Base-by-base conservation (phyloP, 306 rosid species). In the Lablab purpureus region DNA sequence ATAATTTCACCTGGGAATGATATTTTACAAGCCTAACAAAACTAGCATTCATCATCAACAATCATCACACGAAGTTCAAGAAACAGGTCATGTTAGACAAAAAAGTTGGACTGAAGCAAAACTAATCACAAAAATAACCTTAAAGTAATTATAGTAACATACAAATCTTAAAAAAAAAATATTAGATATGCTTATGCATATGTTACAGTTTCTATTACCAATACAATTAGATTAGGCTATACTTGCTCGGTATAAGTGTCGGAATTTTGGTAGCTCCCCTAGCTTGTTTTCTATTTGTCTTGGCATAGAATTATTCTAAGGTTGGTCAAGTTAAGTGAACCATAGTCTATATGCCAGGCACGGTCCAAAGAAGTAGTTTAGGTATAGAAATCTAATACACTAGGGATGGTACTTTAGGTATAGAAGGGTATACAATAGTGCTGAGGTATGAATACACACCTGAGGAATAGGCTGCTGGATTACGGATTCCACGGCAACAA, bases 401-500 rank as follows among this genome's bases (percentile, higher is more conserved):
- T 23, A 67, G 22, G 17, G 13, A 54, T 74, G 15, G 47, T 73
- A 59, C 15, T 22, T 40, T 22, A 49, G 37, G 37, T 32, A 54
- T 28, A 69, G 71, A 74, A 18, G 0, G 10, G 59, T 63, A 3
- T 21, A 73, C 4, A 4, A 18, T 52, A 34, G 6, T 15, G 2
- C 19, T 4, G 41, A 36, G 37, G 37, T 25, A 27, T 12, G 41
- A 52, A 52, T 27, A 72, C 17, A 58, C 49, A 93, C 98, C 98
- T 86, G 85, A 10, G 98, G 94, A 80, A 93, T 81, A 7, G 98
- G 97, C 85, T 89, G 80, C 58, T 93, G 92, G 71, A 91, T 86
- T 46, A 93, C 98, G 37, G 98, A 93, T 74, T 93, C 98, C 9
- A 93, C 98, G 0, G 98, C 98, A 76, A 93, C 88, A 36, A 93